A percentile compares a stretch with the other conserved stretches of the same genome.
Conservation (phyloP, 345 rosid genomes). For the Eucalyptus grandis region DNA sequence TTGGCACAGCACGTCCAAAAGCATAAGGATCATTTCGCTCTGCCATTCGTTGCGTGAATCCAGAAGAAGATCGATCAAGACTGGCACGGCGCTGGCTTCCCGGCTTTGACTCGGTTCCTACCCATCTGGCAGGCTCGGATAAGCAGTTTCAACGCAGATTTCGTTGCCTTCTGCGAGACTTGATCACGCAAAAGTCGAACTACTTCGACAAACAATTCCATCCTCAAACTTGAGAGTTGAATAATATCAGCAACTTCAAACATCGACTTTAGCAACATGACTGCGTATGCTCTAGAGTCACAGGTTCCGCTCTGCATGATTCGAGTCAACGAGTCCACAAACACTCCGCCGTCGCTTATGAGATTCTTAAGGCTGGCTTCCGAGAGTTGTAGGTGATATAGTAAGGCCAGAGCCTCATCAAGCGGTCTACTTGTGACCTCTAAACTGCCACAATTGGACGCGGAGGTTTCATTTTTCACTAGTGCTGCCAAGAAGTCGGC, state of each 20-base stretch:
- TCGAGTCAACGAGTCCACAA: constrained; percentile 35
- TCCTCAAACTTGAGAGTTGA: constrained; percentile 15
- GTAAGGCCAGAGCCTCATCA: constrained; percentile 54
- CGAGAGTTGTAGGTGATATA: constrained; percentile 49
- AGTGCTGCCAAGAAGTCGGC: constrained; percentile 45
- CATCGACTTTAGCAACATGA: constrained; percentile 22
- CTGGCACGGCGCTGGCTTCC: constrained; percentile 39
- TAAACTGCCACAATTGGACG: constrained; percentile 6
- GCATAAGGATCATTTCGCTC: constrained; percentile 38
- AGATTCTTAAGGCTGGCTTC: constrained; percentile 51
- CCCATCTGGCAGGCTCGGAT: constrained; percentile 45
- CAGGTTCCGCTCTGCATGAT: constrained; percentile 30
- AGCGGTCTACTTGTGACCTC: constrained; percentile 3
- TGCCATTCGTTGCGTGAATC: constrained; percentile 35
- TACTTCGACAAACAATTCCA: constrained; percentile 29
- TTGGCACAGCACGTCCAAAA: constrained; percentile 44
- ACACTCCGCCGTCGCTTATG: constrained; percentile 16
- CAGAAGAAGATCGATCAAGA: constrained; percentile 51
- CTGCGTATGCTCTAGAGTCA: constrained; percentile 42
- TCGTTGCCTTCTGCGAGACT: constrained; percentile 50
- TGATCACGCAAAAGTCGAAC: constrained; percentile 33
- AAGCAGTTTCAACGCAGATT: constrained; percentile 41
- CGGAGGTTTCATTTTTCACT: neutral
- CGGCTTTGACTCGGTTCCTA: constrained; percentile 56
- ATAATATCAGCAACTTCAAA: constrained; percentile 49